These are phyloP conservation scores for Cenchrus americanus DNA, from an alignment of 176 grass and related monocot species.

Conservation along the genomic window DNA sequence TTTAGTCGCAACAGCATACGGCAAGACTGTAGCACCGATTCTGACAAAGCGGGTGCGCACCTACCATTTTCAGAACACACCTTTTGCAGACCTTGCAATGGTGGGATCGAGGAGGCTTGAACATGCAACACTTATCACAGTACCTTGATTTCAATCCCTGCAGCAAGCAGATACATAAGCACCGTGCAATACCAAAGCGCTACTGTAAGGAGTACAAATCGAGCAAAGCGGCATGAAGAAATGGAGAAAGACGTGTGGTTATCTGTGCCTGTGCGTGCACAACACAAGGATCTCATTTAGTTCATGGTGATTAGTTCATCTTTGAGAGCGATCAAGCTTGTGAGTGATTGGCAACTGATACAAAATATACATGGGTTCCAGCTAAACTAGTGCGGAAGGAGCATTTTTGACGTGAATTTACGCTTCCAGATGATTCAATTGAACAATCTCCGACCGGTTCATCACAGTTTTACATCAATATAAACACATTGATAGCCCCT, in stretches of 20 bases:
- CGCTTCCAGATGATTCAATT: neutral
- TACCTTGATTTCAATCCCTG: constrained; percentile 76
- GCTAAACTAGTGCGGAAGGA: neutral
- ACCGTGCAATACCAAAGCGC: neutral
- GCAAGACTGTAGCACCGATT: constrained; percentile 21
- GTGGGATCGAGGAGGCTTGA: constrained; percentile 83
- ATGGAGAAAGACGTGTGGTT: neutral
- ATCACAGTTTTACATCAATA: neutral
- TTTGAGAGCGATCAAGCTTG: neutral
- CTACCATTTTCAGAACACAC: constrained; percentile 97
- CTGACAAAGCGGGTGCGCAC: constrained; percentile 15
- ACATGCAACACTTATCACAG: constrained; percentile 83
- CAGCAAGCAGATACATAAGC: constrained; percentile 30
- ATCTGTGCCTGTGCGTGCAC: neutral
- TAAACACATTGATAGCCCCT: neutral
- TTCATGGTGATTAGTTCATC: neutral
- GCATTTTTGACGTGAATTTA: neutral
- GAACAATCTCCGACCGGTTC: neutral
- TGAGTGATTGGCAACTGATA: neutral
- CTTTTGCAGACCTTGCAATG: constrained; percentile 91
- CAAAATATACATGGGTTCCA: neutral
- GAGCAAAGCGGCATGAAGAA: neutral
- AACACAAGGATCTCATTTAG: neutral
- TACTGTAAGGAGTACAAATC: neutral
- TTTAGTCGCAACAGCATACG: constrained; percentile 7